These are phyloP conservation scores for Ascochyta lentis DNA, from an alignment of 2,329 filamentous ascomycete species.

Conservation along the genomic window DNA sequence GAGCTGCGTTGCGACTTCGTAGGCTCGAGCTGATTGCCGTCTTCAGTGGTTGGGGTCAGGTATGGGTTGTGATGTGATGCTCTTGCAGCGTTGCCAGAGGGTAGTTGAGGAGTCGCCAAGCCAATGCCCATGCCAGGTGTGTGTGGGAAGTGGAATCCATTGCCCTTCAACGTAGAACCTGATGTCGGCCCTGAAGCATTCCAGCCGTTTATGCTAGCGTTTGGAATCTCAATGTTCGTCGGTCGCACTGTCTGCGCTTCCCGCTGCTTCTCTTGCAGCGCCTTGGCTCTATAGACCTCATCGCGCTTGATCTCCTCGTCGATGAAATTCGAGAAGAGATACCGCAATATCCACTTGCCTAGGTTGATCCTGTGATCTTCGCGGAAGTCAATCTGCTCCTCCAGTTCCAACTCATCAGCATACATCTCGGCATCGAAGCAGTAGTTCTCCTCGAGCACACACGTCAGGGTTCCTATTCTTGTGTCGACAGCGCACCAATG, in stretches of 20 bases:
- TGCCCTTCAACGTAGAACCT: conserved; percentile 62
- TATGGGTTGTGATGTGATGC: conserved; percentile 46
- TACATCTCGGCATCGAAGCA: conserved; percentile 99
- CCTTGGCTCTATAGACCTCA: conserved; percentile 70
- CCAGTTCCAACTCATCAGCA: conserved; percentile 81
- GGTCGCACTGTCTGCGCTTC: conserved; percentile 66
- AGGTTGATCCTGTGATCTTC: conserved; percentile 97
- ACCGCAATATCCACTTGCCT: conserved; percentile 93
- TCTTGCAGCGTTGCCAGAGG: conserved; percentile 46
- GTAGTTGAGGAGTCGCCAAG: conserved; percentile 69
- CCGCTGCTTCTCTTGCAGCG: conserved; percentile 70
- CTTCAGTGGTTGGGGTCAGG: conserved; percentile 51
- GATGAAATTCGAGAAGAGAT: conserved; percentile 87
- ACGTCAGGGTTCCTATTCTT: conserved; percentile 87
- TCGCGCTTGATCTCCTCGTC: conserved; percentile 90
- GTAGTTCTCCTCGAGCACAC: conserved; percentile 90
- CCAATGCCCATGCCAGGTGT: conserved; percentile 81
- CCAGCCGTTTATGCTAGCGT: conserved; percentile 55
- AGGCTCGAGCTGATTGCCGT: conserved; percentile 60
- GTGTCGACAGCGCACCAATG: conserved; percentile 98
- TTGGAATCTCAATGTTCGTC: conserved; percentile 65
- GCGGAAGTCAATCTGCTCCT: conserved; percentile 78
- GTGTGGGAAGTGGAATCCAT: conserved; percentile 66
- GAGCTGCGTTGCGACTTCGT: conserved; percentile 62
- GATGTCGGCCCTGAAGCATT: conserved; percentile 53